These are phyloP conservation scores for Clarireedia homoeocarpa DNA, from an alignment of 2,329 filamentous ascomycete species.

Conservation along the genomic window DNA sequence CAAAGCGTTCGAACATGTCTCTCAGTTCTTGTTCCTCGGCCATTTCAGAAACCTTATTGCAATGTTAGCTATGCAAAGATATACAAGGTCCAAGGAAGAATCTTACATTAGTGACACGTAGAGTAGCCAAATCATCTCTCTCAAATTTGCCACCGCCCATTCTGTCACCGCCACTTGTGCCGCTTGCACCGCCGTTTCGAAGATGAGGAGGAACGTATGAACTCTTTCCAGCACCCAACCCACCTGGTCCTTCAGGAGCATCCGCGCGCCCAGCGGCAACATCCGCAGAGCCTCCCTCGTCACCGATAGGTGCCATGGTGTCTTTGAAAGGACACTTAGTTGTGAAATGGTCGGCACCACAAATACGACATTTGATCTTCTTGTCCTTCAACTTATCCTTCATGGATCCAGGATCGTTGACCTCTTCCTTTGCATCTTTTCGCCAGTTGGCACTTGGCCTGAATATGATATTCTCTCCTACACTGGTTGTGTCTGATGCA, in stretches of 20 bases:
- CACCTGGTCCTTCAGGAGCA: conserved; percentile 41
- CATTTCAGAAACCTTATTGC: conserved; percentile 77
- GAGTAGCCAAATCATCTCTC: conserved; percentile 89
- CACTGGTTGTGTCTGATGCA: conserved; percentile 13
- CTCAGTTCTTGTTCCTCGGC: conserved; percentile 92
- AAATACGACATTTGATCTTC: conserved; percentile 99
- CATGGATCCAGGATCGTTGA: conserved; percentile 65
- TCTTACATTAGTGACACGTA: conserved; percentile 95
- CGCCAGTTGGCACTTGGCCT: conserved; percentile 90
- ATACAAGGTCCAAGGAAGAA: not conserved
- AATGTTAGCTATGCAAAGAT: conserved; percentile 12
- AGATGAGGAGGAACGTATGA: conserved; percentile 94
- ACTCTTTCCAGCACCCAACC: conserved; percentile 58
- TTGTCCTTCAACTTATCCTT: conserved; percentile 91
- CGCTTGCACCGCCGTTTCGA: conserved; percentile 56
- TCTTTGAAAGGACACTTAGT: conserved; percentile 99
- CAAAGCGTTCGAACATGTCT: conserved; percentile 96
- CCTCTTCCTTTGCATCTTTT: conserved; percentile 76
- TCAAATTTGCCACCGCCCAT: conserved; percentile 87
- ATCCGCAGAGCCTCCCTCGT: conserved; percentile 44
- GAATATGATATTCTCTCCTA: conserved; percentile 93
- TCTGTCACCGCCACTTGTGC: conserved; percentile 61
- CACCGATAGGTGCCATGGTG: conserved; percentile 86
- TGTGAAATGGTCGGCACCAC: conserved; percentile 97
- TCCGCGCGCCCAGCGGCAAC: conserved; percentile 42